Conservation (phyloP, 2,329 filamentous ascomycete species). For the Alternaria burnsii region DNA sequence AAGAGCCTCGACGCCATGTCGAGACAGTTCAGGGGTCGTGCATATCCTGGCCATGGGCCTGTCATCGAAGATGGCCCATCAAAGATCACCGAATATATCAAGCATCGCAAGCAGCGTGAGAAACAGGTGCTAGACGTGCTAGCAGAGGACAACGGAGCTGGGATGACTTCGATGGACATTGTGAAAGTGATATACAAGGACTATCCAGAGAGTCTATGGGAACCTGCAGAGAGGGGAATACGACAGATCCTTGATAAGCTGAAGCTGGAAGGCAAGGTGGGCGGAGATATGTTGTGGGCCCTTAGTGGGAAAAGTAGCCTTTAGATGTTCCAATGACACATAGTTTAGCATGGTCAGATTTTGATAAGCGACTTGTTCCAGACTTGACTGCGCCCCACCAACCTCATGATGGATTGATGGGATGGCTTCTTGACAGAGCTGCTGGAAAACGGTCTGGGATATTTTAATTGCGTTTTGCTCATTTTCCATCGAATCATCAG, state of each 20-base stretch:
- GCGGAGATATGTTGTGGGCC: slow-evolving; percentile 48
- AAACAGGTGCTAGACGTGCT: slow-evolving; percentile 51
- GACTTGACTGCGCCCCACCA: slow-evolving; percentile 8
- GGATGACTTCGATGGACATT: slow-evolving; percentile 78
- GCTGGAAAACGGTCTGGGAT: accelerated
- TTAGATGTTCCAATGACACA: slow-evolving; percentile 20
- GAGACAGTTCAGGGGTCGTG: slow-evolving; percentile 69
- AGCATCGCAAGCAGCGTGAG: slow-evolving; percentile 81
- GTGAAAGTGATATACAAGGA: slow-evolving; percentile 88
- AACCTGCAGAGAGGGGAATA: slow-evolving; percentile 78
- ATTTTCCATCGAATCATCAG: slow-evolving; percentile 19
- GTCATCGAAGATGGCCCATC: slow-evolving; percentile 75
- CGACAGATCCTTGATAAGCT: slow-evolving; percentile 83
- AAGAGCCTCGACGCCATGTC: slow-evolving; percentile 74
- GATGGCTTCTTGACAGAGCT: too few relatives aligned
- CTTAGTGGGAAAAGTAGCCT: slow-evolving; percentile 45
- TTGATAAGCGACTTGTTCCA: not conserved
- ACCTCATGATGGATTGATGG: not conserved
- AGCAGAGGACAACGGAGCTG: slow-evolving; percentile 39
- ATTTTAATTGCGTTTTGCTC: accelerated
- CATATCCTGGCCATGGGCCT: slow-evolving; percentile 88
- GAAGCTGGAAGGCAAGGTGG: slow-evolving; percentile 73
- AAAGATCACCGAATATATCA: slow-evolving; percentile 83
- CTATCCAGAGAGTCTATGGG: slow-evolving; percentile 77
- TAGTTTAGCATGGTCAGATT: not conserved